phyloP scores from a whole-genome alignment of 306 rosid genomes.

The Vigna trinervia region DNA sequence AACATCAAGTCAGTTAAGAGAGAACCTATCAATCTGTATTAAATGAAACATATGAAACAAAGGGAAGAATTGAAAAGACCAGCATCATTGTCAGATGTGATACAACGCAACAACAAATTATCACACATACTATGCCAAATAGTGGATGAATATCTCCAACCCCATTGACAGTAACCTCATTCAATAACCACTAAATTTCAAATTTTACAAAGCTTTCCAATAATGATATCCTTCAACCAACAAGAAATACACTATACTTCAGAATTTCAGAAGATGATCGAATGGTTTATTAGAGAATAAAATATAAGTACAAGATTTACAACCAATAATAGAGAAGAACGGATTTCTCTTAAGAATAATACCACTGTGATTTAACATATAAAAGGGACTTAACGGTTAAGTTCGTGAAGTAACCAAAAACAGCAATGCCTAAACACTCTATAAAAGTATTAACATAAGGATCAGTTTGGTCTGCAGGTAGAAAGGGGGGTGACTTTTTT shows the following conservation, averaged over 20 bases:
- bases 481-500: not conserved
- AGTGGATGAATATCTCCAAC: conserved; percentile 29
- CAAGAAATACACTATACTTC: conserved; percentile 11
- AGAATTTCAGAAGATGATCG: conserved; percentile 9
- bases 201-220: conserved; percentile 9
- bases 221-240: conserved; percentile 14
- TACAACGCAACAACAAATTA: conserved; percentile 13
- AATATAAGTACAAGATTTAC: conserved; percentile 11
- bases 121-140: conserved; percentile 17
- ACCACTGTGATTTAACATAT: conserved; percentile 10
- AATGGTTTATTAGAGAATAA: conserved; percentile 7
- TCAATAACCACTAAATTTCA: conserved; percentile 13
- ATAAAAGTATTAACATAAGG: not conserved
- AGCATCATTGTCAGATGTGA: conserved; percentile 23
- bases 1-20: conserved; percentile 39
- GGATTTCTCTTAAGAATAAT: not conserved
- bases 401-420: not conserved
- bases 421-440: not conserved
- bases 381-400: conserved; percentile 1
- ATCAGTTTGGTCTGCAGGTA: not conserved
- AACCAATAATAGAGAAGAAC: conserved; percentile 15
- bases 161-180: conserved; percentile 10
- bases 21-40: conserved; percentile 14
- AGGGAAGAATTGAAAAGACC: conserved; percentile 1
- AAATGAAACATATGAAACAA: conserved; percentile 20